Conservation (phyloP, 257 asterid species). For the Orobanche coerulescens region DNA sequence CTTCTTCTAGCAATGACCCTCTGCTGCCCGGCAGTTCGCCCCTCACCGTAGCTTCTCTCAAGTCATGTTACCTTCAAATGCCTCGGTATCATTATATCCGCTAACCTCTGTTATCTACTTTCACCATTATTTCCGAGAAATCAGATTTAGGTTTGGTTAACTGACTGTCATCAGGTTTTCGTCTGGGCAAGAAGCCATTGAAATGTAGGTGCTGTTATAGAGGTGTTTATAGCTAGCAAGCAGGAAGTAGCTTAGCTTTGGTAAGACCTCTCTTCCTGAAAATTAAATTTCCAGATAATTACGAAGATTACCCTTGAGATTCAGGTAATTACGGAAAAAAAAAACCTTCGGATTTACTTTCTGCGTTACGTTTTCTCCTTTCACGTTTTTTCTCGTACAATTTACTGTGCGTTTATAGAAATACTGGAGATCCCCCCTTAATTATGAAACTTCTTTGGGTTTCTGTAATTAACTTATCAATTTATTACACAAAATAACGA, state of each 20-base stretch:
- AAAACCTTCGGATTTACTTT: too few relatives aligned
- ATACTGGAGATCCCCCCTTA: too few relatives aligned
- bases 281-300: too few relatives aligned
- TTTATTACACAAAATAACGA: too few relatives aligned
- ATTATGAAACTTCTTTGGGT: too few relatives aligned
- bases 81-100: slow-evolving; percentile 39
- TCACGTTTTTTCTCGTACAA: too few relatives aligned
- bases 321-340: not conserved
- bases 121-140: not conserved
- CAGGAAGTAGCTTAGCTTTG: slow-evolving; percentile 38
- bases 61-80: slow-evolving; percentile 58
- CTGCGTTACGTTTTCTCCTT: too few relatives aligned
- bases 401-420: too few relatives aligned
- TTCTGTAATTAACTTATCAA: too few relatives aligned
- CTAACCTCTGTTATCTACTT: not conserved
- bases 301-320: not conserved
- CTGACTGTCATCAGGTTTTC: slow-evolving; percentile 36
- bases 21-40: slow-evolving; percentile 42
- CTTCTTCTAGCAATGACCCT: slow-evolving; percentile 38
- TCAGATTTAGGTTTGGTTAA: not conserved
- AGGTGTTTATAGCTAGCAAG: slow-evolving; percentile 33
- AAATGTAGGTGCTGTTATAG: slow-evolving; percentile 49
- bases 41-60: slow-evolving; percentile 48
- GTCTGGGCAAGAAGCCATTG: slow-evolving; percentile 57
- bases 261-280: slow-evolving; percentile 32